Percentiles rank a stretch among this genome's conserved stretches.
Conservation (phyloP, 371 early-diverging fungal genomes). For the Polyrhizophydium stewartii region DNA sequence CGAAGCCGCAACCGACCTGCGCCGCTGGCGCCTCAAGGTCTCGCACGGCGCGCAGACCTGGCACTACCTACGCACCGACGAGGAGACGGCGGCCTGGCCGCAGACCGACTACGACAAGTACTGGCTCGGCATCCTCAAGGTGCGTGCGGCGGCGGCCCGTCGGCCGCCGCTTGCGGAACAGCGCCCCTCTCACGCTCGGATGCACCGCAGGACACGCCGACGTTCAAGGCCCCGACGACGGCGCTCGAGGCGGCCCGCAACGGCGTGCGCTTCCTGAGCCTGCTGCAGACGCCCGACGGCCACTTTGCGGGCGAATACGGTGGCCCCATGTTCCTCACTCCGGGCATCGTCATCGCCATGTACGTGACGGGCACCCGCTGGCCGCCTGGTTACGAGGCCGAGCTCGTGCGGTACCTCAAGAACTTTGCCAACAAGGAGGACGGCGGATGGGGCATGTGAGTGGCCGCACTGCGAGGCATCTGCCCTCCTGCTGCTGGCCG, state of each 20-base stretch:
- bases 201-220: background rate
- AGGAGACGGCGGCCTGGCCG: conserved; percentile 53
- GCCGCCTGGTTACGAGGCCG: conserved; percentile 47
- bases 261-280: conserved; percentile 80
- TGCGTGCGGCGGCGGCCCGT: conserved; percentile 4
- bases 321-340: conserved; percentile 94
- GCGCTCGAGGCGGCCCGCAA: conserved; percentile 80
- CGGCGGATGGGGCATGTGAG: conserved; percentile 93
- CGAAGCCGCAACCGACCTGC: conserved; percentile 66
- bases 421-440: conserved; percentile 76
- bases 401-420: conserved; percentile 85
- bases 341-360: conserved; percentile 80
- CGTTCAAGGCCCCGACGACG: conserved; percentile 36
- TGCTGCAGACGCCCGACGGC: conserved; percentile 90
- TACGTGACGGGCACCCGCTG: conserved; percentile 67
- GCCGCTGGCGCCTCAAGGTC: conserved; percentile 72
- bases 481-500: too few species aligned
- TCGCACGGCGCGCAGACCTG: conserved; percentile 89
- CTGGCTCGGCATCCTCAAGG: conserved; percentile 68
- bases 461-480: background rate
- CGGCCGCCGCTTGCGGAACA: background rate
- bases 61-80: conserved; percentile 77
- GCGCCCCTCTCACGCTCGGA: too few species aligned
- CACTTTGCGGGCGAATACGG: conserved; percentile 95
- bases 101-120: conserved; percentile 82